Evolutionary conservation across 495 filamentous ascomycete genomes (phyloP).

Genomic region (Mycothermus thermophilus): DNA sequence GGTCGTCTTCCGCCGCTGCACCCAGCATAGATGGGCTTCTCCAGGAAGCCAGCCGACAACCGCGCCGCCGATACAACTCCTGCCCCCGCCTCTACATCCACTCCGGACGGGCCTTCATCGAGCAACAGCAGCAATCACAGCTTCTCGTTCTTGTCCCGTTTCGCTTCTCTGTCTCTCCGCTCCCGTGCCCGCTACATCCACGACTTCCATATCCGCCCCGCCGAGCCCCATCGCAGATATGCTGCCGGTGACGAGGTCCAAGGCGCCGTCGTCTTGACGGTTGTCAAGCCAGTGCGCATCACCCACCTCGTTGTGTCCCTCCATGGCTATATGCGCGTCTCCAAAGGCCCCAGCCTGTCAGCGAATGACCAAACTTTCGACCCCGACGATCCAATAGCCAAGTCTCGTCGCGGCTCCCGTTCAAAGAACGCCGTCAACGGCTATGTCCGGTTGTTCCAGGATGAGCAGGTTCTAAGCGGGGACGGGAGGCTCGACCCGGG

Average conservation of each 20-base stretch:
- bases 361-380: slow-evolving; percentile 42
- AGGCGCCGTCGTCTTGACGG: slow-evolving; percentile 67
- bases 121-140: too few species aligned
- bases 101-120: slow-evolving; percentile 22
- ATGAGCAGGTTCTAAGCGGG: slow-evolving; percentile 80
- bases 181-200: slow-evolving; percentile 54
- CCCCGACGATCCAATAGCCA: slow-evolving; percentile 25
- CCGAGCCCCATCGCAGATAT: slow-evolving; percentile 83
- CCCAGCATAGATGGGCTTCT: slow-evolving; percentile 26
- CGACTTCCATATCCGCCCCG: slow-evolving; percentile 68
- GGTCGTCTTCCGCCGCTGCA: too few species aligned
- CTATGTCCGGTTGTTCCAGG: slow-evolving; percentile 73
- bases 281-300: slow-evolving; percentile 68
- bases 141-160: slow-evolving; percentile 33
- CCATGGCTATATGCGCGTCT: slow-evolving; percentile 81
- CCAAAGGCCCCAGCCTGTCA: slow-evolving; percentile 55
- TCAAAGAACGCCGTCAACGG: slow-evolving; percentile 68
- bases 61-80: slow-evolving; percentile 19
- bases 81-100: slow-evolving; percentile 12
- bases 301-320: slow-evolving; percentile 82
- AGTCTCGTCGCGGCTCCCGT: slow-evolving; percentile 36
- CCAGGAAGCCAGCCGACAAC: slow-evolving; percentile 19
- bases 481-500: slow-evolving; percentile 77
- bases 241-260: slow-evolving; percentile 46
- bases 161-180: slow-evolving; percentile 43